Base-by-base conservation (phyloP, 306 rosid species). In the Chamaecrista fasciculata region DNA sequence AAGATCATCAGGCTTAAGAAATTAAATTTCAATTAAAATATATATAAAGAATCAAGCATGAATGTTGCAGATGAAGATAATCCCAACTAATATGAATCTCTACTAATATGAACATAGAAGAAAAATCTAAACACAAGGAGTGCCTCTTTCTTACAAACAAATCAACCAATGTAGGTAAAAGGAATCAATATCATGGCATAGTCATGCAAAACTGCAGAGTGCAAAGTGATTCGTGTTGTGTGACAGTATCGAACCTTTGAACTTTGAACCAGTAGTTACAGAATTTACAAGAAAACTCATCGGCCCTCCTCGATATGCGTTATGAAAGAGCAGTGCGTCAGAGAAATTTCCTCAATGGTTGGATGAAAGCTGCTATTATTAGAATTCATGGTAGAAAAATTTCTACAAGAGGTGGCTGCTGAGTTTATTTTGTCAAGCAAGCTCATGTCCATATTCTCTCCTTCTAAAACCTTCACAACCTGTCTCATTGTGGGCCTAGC, bases 401-500 rank as follows among this genome's bases (percentile, higher is more conserved):
- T 40, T 51, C 8, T 37, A 29, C 67, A 61, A 23, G 60, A 65
- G 40, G 63, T 33, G 2, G 79, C 79, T 8, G 72, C 70, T 11
- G 79, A 18, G 69, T 61, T 73, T 55, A 83, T 55, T 68, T 43
- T 80, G 3, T 57, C 80, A 8, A 75, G 47, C 79, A 82, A 75
- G 16, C 46, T 69, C 61, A 20, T 19, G 8, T 65, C 80, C 67
- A 69, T 69, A 62, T 48, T 70, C 68, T 78, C 79, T 44, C 71
- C 76, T 58, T 79, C 87, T 70, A 89, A 31, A 15, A 86, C 69
- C 69, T 80, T 78, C 69, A 82, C 66, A 53, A 84, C 81, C 73
- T 86, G 82, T 60, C 78, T 79, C 83, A 89, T 89, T 23, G 76
- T 78, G 53, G 89, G 91, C 79, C 95, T 82, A 9, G 47, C 43